Evolutionary conservation across 257 asterid genomes (phyloP).

Genomic region (Linaria vulgaris): DNA sequence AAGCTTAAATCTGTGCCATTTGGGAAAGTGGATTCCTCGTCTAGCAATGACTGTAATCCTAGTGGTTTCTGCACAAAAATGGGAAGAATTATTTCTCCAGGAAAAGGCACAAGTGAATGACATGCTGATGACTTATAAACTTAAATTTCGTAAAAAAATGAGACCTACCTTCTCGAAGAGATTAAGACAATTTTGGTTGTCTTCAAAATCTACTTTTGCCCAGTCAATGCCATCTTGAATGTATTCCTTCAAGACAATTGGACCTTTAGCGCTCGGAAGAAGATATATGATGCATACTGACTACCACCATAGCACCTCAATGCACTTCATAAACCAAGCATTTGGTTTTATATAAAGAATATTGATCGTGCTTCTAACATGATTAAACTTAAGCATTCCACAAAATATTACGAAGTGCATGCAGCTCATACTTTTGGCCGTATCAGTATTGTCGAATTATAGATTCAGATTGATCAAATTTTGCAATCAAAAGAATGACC

Average conservation of each 20-base stretch:
- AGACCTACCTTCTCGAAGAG: conserved; percentile 89
- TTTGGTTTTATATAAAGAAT: too few relatives aligned
- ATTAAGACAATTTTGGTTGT: conserved; percentile 94
- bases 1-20: conserved; percentile 95
- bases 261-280: conserved; percentile 19
- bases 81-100: too few relatives aligned
- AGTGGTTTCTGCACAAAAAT: conserved; percentile 79
- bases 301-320: too few relatives aligned
- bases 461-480: too few relatives aligned
- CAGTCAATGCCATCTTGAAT: conserved; percentile 99
- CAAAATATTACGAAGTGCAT: too few relatives aligned
- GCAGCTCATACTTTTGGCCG: too few relatives aligned
- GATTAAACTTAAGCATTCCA: background rate
- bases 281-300: conserved; percentile 6
- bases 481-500: too few relatives aligned
- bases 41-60: conserved; percentile 87
- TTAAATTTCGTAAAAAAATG: conserved; percentile 7
- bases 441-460: too few relatives aligned
- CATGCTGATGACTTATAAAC: background rate
- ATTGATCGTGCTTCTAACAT: too few relatives aligned
- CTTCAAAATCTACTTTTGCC: conserved; percentile 96
- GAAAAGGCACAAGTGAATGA: too few relatives aligned
- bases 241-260: conserved; percentile 65
- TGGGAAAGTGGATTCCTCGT: conserved; percentile 97
- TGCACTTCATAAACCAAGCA: too few relatives aligned